Evolutionary conservation across 2,329 filamentous ascomycete genomes (phyloP), one percentile per base, ranked within the genome.

Genomic region (Aureobasidium sp.): DNA sequence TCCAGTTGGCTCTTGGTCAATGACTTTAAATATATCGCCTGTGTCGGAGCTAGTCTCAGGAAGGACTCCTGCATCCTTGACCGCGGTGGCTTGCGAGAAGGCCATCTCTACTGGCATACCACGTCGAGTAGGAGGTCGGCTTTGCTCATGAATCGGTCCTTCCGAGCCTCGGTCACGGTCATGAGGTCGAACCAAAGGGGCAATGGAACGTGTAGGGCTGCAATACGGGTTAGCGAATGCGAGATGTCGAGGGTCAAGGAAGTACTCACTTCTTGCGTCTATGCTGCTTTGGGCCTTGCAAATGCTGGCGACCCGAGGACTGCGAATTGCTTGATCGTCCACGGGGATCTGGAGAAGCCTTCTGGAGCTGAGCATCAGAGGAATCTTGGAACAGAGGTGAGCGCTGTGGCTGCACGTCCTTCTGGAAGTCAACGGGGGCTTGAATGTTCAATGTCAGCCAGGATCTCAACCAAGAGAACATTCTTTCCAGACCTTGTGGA

Each of bases 381-480:
- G 16, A 27, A 23, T 29, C 29, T 33, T 61, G 58, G 15, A 40
- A 27, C 8, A 29, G 31, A 29, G 20, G 29, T 47, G 55, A 59
- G 25, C 25, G 25, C 6, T 1, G 25, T 33, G 54, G 27, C 15
- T 59, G 55, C 40, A 27, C 40, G 18, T 45, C 42, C 25, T 16
- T 29, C 15, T 25, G 27, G 29, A 23, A 36, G 20, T 50, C 58
- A 18, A 10, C 16, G 6, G 47, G 36, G 7, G 59, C 59, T 62
- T 62, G 20, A 7, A 62, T 13, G 8, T 62, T 62, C 20, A 62
- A 43, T 16, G 59, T 62, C 59, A 62, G 59, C 59, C 47, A 53
- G 36, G 47, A 53, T 25, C 47, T 18, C 36, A 53, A 43, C 59
- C 59, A 62, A 25, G 59, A 23, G 25, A 62, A n/a, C 9, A 62